A percentile compares a stretch with the other conserved stretches of the same genome.
Conservation (phyloP, 2,329 filamentous ascomycete genomes). For the Aspergillus candidus region DNA sequence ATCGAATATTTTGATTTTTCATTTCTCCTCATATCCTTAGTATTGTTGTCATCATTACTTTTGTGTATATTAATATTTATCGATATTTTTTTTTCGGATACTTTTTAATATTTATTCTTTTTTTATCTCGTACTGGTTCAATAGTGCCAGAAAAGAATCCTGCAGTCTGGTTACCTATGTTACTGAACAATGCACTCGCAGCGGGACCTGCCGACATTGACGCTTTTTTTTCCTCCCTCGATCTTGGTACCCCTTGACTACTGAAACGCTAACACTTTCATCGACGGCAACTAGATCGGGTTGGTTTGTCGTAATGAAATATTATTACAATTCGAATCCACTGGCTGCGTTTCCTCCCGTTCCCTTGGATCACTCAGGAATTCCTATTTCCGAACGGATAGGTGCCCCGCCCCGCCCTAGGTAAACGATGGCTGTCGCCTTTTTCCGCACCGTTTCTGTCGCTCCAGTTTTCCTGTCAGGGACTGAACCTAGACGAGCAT, state of each 20-base stretch:
- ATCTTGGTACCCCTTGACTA: slow-evolving; percentile 5
- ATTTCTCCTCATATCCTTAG: not conserved
- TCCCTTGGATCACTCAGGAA: not conserved
- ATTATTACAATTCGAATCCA: not conserved
- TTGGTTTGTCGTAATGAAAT: not conserved
- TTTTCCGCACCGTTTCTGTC: slow-evolving; percentile 20
- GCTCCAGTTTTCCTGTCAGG: slow-evolving; percentile 23
- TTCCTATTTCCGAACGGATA: not conserved
- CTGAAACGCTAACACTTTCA: slow-evolving; percentile 4
- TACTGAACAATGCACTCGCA: not conserved
- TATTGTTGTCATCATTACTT: slow-evolving; percentile 1
- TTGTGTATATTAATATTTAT: slow-evolving; percentile 4
- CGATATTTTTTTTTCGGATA: not conserved
- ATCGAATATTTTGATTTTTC: slow-evolving; percentile 6
- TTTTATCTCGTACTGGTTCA: not conserved
- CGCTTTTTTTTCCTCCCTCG: slow-evolving; percentile 4
- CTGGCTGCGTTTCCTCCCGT: not conserved
- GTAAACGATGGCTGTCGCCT: slow-evolving; percentile 6
- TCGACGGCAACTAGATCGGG: slow-evolving; percentile 6
- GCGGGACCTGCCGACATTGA: slow-evolving; percentile 1
- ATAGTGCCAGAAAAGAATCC: not conserved
- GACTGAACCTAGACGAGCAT: slow-evolving; percentile 19
- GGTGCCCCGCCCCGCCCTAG: slow-evolving; percentile 2
- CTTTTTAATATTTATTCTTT: slow-evolving; percentile 2
- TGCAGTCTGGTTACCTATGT: not conserved